Evolutionary conservation across 2,329 filamentous ascomycete species (phyloP), one percentile per base, ranked within the genome.

Genomic region (Claviceps purpurea): DNA sequence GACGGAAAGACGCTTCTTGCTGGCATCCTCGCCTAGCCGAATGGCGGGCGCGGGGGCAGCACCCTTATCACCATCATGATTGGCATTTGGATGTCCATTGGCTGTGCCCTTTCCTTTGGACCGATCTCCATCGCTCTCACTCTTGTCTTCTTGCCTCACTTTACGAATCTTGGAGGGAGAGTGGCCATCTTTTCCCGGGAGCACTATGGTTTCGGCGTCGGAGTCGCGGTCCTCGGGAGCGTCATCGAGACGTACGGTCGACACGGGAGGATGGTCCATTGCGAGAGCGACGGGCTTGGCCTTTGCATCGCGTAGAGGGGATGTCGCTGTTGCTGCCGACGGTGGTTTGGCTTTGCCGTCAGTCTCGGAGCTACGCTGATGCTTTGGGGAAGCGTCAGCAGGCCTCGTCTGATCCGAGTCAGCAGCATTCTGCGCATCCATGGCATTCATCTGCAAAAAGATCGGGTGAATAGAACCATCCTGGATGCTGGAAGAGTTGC

Each of bases 191-290:
- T 83, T 84, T 30, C 79, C 79, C 11, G 80, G 75, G 38, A 85
- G 65, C 39, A 87, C 82, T 56, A 86, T 84, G 14, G 83, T 87
- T 68, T 87, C 83, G 48, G 83, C 82, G 61, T 87, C 83, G 1
- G 83, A 87, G 59, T 84, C 81, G 61, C 75, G 80, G 54, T 82
- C 81, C 53, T 70, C 69, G 22, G 64, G 65, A 51, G 60, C 65
- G 52, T 76, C 71, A 50, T 66, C 62, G 20, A 67, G 61, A 50
- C 53, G 57, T 18, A 57, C 50, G 14, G 52, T 50, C 30, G 50
- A 50, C n/a, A 55, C 43, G 30, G 44, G 50, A 50, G 46, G 46
- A 14, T 50, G 18, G 8, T 47, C 52, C 13, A 26, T 50, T 16
- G 47, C 39, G 22, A 40, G 34, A 38, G 52, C 22, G 16, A 40